Percentiles rank a stretch among this genome's conserved stretches.
Conservation (phyloP, 2,329 filamentous ascomycete species). For the Talaromyces sp. region DNA sequence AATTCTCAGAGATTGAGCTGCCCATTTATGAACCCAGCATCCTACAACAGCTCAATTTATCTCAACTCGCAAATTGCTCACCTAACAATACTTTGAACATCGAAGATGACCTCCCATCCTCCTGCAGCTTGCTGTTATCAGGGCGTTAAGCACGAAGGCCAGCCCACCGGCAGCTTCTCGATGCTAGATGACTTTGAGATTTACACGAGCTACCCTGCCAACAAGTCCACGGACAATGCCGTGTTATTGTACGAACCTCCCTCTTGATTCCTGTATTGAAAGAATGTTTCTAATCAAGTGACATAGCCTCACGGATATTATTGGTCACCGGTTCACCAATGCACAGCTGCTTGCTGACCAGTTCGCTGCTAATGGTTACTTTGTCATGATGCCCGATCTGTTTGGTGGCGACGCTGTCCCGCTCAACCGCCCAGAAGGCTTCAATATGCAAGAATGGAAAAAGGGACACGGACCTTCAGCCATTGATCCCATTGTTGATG, state of each 20-base stretch:
- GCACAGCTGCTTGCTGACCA: slow-evolving; percentile 4
- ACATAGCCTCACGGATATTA: slow-evolving; percentile 3
- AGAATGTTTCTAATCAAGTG: too few relatives aligned
- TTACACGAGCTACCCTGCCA: neutral
- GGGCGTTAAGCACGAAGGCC: slow-evolving; percentile 1
- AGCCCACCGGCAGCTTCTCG: neutral
- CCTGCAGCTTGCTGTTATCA: neutral
- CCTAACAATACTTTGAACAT: too few relatives aligned
- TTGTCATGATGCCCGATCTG: slow-evolving; percentile 8
- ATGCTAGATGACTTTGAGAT: slow-evolving; percentile 5
- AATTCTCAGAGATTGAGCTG: too few relatives aligned
- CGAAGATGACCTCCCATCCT: slow-evolving; percentile 3
- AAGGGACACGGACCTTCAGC: neutral
- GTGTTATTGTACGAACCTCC: neutral
- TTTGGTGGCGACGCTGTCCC: slow-evolving; percentile 2
- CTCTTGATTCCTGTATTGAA: neutral
- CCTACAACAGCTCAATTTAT: too few relatives aligned
- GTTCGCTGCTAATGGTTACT: slow-evolving; percentile 3
- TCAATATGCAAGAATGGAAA: slow-evolving; percentile 4
- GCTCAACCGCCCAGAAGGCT: neutral
- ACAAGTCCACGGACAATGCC: neutral
- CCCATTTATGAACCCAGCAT: too few relatives aligned
- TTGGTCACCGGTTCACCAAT: slow-evolving; percentile 2
- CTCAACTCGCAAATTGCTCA: too few relatives aligned
- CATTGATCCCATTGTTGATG: slow-evolving; percentile 2